Evolutionary conservation across 2,329 filamentous ascomycete genomes (phyloP).

Genomic region (Sporothrix euskadiensis): DNA sequence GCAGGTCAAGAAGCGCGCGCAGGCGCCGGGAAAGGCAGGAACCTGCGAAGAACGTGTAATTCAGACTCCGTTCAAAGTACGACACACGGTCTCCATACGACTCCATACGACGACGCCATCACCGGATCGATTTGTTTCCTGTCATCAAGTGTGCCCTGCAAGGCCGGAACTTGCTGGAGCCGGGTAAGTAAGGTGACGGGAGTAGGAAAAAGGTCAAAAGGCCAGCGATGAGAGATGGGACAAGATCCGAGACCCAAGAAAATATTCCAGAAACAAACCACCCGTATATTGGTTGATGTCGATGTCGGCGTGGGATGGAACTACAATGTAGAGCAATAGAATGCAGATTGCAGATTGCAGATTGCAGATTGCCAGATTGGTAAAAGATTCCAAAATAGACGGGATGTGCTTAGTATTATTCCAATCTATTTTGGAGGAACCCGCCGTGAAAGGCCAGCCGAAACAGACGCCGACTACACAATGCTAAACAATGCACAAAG

Average conservation of each 20-base stretch:
- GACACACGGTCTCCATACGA: neutral
- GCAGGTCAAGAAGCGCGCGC: neutral
- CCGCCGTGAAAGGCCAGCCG: neutral
- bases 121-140: constrained; percentile 10
- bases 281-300: neutral
- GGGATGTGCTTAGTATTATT: neutral
- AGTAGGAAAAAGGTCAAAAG: too few species aligned
- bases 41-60: neutral
- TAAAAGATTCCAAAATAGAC: neutral
- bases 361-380: neutral
- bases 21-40: neutral
- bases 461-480: neutral
- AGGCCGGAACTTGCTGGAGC: neutral
- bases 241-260: neutral
- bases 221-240: neutral
- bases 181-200: neutral
- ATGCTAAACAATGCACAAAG: neutral
- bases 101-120: constrained; percentile 1
- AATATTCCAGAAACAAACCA: constrained; percentile 18
- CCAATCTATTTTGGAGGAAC: neutral
- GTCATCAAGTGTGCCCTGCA: constrained; percentile 16
- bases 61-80: neutral
- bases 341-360: neutral
- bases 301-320: neutral
- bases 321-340: neutral